A percentile compares a stretch with the other conserved stretches of the same genome.
Conservation (phyloP, 108 stramenopile genomes). For the Discostella stelligeroides region DNA sequence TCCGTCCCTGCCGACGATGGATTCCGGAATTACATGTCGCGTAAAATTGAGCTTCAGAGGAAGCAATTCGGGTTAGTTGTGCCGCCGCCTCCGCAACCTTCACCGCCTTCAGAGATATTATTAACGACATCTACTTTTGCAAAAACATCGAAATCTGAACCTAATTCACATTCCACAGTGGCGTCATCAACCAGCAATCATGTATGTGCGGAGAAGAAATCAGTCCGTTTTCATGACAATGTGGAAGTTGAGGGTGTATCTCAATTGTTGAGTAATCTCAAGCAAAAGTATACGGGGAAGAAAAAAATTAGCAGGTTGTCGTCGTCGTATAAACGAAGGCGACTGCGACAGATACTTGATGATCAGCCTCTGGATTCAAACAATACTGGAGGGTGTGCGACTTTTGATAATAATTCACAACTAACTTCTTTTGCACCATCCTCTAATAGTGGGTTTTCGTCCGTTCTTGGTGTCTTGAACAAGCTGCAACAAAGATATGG, state of each 20-base stretch:
- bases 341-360: too few relatives aligned
- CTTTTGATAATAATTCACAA: background rate
- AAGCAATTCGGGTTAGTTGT: conserved; percentile 71
- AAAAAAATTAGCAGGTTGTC: conserved; percentile 17
- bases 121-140: background rate
- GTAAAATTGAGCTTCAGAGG: conserved; percentile 80
- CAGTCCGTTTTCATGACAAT: conserved; percentile 43
- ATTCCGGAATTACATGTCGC: conserved; percentile 83
- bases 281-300: conserved; percentile 25
- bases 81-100: conserved; percentile 54
- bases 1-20: conserved; percentile 58
- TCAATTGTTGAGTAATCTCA: conserved; percentile 43
- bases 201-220: conserved; percentile 18
- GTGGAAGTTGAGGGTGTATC: conserved; percentile 25
- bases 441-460: conserved; percentile 3
- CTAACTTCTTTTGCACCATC: background rate
- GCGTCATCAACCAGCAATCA: conserved; percentile 4
- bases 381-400: too few relatives aligned
- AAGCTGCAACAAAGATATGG: conserved; percentile 41
- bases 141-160: background rate
- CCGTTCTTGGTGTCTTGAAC: conserved; percentile 36
- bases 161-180: background rate
- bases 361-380: background rate
- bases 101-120: background rate
- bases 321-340: background rate